Evolutionary conservation across 2,329 filamentous ascomycete species (phyloP), one percentile per base, ranked within the genome.

Genomic region (Venturia effusa): DNA sequence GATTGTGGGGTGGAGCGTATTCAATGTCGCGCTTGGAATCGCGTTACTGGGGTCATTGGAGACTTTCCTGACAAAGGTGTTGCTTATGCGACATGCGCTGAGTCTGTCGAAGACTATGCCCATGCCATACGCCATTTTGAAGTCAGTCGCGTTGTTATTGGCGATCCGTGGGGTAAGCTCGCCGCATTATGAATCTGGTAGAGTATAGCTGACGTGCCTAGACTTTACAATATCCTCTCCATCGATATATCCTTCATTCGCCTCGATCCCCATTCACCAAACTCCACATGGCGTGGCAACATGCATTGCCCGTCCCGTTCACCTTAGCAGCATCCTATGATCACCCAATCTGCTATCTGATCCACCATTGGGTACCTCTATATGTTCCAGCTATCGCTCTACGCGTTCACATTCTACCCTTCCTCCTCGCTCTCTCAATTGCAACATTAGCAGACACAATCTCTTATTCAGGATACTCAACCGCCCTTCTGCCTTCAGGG

Each of bases 161-260:
- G 55, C 84, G 1, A 66, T 81, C n/a, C 78, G 86, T 63, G 86
- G 88, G 69, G 79, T 85, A 71, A 71, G 76, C 59, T 51, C 17
- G n/a, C n/a, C n/a, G n/a, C n/a, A n/a, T n/a, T n/a, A n/a, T n/a
- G n/a, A n/a, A n/a, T n/a, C n/a, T n/a, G n/a, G n/a, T n/a, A n/a
- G n/a, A n/a, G n/a, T n/a, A n/a, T n/a, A n/a, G n/a, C 15, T 15
- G 3, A 39, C 37, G 8, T 11, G 37, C 37, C 8, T 39, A 39
- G 77, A 70, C 84, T 7, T 71, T 92, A 13, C 83, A 86, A 64
- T 96, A 95, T 73, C 82, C 85, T 69, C 80, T 90, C 68, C 91
- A 96, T 75, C 86, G 88, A 61, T 83, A 83, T 70, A 65, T 88
- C 32, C 81, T 96, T 10, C 91, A 96, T 75, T 72, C 72, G 54